phyloP scores from a whole-genome alignment of 225 moss, liverwort and hornwort genomes.

The Asterella californica region DNA sequence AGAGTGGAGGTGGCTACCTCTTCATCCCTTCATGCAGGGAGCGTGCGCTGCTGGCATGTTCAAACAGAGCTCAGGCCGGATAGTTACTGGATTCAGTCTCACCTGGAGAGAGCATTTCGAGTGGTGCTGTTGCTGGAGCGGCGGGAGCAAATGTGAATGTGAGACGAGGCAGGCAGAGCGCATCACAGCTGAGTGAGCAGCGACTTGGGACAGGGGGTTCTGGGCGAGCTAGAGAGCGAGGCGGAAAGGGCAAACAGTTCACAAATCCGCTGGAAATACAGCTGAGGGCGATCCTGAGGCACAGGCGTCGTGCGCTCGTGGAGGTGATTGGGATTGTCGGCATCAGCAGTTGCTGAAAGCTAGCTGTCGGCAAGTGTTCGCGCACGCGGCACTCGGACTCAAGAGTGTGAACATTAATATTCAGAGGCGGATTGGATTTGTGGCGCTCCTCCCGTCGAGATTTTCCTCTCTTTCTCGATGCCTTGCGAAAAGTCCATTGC shows the following conservation, averaged over 20 bases:
- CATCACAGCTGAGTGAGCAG: not conserved
- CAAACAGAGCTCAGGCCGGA: not conserved
- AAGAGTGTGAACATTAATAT: not conserved
- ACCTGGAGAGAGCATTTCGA: not conserved
- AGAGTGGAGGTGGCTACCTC: not conserved
- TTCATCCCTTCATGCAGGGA: not conserved
- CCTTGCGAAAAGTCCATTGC: not conserved
- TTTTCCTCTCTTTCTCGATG: not conserved
- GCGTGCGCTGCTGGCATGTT: slow-evolving; percentile 5
- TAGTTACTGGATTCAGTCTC: too few species aligned
- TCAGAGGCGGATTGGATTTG: not conserved
- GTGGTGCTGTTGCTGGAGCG: too few species aligned
- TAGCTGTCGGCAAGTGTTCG: not conserved
- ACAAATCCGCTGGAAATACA: too few species aligned
- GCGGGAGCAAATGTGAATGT: not conserved
- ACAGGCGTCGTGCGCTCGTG: not conserved
- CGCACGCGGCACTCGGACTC: too few species aligned
- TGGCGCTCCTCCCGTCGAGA: not conserved
- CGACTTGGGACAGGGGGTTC: too few species aligned
- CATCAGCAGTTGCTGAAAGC: too few species aligned
- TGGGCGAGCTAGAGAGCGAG: too few species aligned
- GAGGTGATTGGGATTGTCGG: not conserved
- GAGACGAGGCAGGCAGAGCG: not conserved
- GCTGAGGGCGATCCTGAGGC: not conserved
- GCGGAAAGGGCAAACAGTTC: not conserved